Conservation (phyloP, 331 rosid species). For the Stylosanthes scabra region DNA sequence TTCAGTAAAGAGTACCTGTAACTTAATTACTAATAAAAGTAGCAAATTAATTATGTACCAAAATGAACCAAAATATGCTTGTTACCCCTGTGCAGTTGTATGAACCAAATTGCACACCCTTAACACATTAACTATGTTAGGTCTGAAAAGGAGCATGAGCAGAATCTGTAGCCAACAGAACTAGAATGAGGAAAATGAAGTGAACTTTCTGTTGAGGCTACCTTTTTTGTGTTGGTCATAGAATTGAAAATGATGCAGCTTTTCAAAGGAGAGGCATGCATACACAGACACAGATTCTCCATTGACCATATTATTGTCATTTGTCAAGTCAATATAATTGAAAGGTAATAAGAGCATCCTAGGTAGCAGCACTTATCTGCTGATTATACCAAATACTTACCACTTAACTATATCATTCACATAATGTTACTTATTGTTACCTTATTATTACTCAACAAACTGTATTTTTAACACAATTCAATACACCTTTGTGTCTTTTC, state of each 20-base stretch:
- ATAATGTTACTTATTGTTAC: not conserved
- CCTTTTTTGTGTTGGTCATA: not conserved
- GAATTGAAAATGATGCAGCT: not conserved
- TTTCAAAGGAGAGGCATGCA: not conserved
- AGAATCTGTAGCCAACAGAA: not conserved
- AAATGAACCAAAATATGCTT: too few relatives aligned
- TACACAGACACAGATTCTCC: not conserved
- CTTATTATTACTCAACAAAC: not conserved
- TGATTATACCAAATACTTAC: not conserved
- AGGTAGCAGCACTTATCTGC: slow-evolving; percentile 1
- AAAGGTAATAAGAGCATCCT: not conserved
- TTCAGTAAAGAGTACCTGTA: too few relatives aligned
- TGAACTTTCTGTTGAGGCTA: not conserved
- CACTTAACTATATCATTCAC: slow-evolving; percentile 1
- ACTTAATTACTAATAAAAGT: too few relatives aligned
- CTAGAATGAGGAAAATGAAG: not conserved
- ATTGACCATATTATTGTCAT: not conserved
- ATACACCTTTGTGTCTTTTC: not conserved
- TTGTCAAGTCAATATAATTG: not conserved
- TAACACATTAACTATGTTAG: not conserved
- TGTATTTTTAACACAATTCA: too few relatives aligned
- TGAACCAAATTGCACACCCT: not conserved
- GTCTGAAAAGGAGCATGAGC: not conserved
- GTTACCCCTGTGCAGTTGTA: not conserved
- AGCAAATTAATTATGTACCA: too few relatives aligned